These are phyloP conservation scores for Henckelia pumila DNA, from an alignment of 257 asterid species.

Conservation along the genomic window DNA sequence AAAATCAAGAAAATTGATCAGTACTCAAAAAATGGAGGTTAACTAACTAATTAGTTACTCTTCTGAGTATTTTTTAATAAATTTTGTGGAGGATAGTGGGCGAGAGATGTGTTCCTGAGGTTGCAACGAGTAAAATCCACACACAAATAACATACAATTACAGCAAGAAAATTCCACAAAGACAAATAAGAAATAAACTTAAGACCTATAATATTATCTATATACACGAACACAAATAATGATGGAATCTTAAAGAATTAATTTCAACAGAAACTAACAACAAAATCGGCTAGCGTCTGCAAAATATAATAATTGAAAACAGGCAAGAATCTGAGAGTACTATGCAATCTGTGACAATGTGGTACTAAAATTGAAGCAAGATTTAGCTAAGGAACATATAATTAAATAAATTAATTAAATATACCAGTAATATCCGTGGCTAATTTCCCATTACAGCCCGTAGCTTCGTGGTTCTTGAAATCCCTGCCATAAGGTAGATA, in stretches of 20 bases:
- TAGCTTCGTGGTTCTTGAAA: constrained; percentile 67
- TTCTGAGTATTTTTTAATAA: not conserved
- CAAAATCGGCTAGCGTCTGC: constrained; percentile 24
- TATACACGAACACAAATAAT: constrained; percentile 11
- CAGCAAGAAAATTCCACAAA: constrained; percentile 1
- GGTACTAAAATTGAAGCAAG: no score
- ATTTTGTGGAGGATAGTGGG: not conserved
- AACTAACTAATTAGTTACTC: no score
- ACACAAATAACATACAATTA: constrained; percentile 28
- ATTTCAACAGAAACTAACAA: constrained; percentile 33
- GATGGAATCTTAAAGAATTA: constrained; percentile 28
- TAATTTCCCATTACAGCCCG: constrained; percentile 58
- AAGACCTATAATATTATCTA: not conserved
- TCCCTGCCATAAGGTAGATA: constrained; percentile 70
- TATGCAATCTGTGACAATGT: no score
- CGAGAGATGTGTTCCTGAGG: constrained; percentile 33
- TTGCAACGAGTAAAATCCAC: constrained; percentile 38
- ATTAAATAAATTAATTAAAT: constrained; percentile 39
- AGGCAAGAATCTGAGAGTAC: constrained; percentile 24
- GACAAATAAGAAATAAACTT: constrained; percentile 5
- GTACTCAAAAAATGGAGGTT: constrained; percentile 4
- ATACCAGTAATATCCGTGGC: no score
- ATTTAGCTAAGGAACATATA: no score
- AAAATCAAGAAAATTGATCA: not conserved
- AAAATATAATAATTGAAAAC: constrained; percentile 35